phyloP scores from a whole-genome alignment of 805 yeast species.

The Candida vartiovaarae region DNA sequence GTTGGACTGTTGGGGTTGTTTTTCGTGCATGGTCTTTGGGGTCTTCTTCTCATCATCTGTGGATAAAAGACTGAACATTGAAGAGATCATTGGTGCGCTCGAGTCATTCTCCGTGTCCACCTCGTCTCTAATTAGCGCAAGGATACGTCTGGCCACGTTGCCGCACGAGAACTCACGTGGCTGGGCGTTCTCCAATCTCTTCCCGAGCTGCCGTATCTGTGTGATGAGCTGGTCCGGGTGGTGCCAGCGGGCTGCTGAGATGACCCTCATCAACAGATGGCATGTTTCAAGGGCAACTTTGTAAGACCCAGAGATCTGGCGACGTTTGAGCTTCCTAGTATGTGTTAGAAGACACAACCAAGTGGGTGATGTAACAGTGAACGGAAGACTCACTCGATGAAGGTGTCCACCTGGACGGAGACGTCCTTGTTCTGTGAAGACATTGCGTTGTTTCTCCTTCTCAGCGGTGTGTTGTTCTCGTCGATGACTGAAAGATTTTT shows the following conservation, averaged over 20 bases:
- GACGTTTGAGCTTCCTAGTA: conserved; percentile 57
- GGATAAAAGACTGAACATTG: conserved; percentile 84
- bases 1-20: conserved; percentile 6
- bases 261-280: conserved; percentile 78
- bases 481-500: background rate
- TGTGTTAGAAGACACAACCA: too few species aligned
- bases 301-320: conserved; percentile 77
- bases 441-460: conserved; percentile 4
- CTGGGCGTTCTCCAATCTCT: conserved; percentile 63
- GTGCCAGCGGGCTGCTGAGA: conserved; percentile 85
- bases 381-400: conserved; percentile 28
- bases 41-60: conserved; percentile 29
- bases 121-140: conserved; percentile 84
- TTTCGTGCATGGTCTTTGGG: conserved; percentile 15
- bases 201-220: conserved; percentile 70
- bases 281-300: conserved; percentile 82
- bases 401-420: conserved; percentile 35
- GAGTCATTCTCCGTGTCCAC: conserved; percentile 33
- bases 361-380: background rate
- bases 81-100: conserved; percentile 52
- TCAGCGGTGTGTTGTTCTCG: background rate
- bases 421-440: conserved; percentile 25
- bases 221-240: conserved; percentile 64
- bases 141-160: conserved; percentile 81
- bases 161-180: conserved; percentile 89